Conservation (phyloP, 169 alveolate species). For the Plasmodium chabaudi region DNA sequence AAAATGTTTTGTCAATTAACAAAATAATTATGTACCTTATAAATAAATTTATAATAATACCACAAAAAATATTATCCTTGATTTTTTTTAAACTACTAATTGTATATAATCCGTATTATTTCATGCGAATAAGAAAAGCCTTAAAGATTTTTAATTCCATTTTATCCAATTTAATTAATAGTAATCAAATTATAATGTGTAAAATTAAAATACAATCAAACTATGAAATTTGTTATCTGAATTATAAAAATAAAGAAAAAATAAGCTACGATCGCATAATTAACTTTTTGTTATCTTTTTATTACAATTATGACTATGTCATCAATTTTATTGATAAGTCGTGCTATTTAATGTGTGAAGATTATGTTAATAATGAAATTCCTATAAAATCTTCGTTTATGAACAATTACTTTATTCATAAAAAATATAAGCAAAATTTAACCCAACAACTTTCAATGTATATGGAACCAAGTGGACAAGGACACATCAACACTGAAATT, state of each 20-base stretch:
- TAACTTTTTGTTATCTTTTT: constrained; percentile 45
- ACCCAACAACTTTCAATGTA: not conserved
- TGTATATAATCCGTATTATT: constrained; percentile 71
- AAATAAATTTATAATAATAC: constrained; percentile 62
- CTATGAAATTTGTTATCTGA: constrained; percentile 70
- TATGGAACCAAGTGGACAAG: not conserved
- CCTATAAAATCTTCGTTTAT: constrained; percentile 6
- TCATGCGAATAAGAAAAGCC: constrained; percentile 68
- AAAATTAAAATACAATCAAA: constrained; percentile 56
- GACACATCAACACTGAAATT: not conserved
- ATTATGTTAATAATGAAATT: constrained; percentile 22
- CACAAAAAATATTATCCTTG: constrained; percentile 54
- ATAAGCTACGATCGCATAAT: constrained; percentile 57
- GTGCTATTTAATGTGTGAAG: constrained; percentile 70
- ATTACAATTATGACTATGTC: constrained; percentile 60
- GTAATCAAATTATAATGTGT: constrained; percentile 46
- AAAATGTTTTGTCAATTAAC: constrained; percentile 64
- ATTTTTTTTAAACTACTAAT: constrained; percentile 64
- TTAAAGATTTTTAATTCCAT: constrained; percentile 39
- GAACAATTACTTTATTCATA: not conserved
- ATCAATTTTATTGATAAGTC: constrained; percentile 68
- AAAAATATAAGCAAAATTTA: not conserved
- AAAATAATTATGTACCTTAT: constrained; percentile 58
- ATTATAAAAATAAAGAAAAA: constrained; percentile 67
- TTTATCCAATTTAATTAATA: constrained; percentile 26